Conservation (phyloP, 2,329 filamentous ascomycete species). For the Sclerotinia sclerotiorum region DNA sequence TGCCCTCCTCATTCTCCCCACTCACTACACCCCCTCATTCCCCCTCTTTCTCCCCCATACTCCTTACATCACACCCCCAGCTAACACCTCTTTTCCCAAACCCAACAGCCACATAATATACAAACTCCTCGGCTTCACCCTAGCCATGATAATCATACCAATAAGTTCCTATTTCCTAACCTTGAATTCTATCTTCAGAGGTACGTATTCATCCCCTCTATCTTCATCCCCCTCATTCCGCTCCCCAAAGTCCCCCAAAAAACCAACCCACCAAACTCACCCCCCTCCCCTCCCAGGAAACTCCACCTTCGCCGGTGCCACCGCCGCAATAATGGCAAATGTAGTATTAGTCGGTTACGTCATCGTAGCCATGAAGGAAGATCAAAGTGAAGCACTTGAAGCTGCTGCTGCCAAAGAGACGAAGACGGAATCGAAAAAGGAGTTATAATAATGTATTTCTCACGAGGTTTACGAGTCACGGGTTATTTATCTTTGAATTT, state of each 20-base stretch:
- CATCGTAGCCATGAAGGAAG: constrained; percentile 87
- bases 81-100: neutral
- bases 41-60: too few species aligned
- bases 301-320: constrained; percentile 79
- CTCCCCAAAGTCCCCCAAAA: neutral
- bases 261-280: neutral
- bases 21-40: neutral
- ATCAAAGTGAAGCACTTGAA: constrained; percentile 50
- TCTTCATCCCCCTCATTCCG: neutral
- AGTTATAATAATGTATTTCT: constrained; percentile 6
- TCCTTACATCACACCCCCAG: neutral
- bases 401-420: constrained; percentile 44
- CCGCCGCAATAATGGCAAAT: constrained; percentile 88
- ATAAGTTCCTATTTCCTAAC: constrained; percentile 87
- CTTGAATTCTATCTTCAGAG: constrained; percentile 72
- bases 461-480: too few species aligned
- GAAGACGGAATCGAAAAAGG: constrained; percentile 27
- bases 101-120: constrained; percentile 72
- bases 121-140: constrained; percentile 86
- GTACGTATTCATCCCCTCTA: constrained; percentile 48
- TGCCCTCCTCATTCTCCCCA: too few species aligned
- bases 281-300: constrained; percentile 60
- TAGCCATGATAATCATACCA: constrained; percentile 85
- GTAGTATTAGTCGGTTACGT: constrained; percentile 89
- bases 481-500: too few species aligned